These are phyloP conservation scores for Colletotrichum aenigma DNA, from an alignment of 2,329 filamentous ascomycete species.

Conservation along the genomic window DNA sequence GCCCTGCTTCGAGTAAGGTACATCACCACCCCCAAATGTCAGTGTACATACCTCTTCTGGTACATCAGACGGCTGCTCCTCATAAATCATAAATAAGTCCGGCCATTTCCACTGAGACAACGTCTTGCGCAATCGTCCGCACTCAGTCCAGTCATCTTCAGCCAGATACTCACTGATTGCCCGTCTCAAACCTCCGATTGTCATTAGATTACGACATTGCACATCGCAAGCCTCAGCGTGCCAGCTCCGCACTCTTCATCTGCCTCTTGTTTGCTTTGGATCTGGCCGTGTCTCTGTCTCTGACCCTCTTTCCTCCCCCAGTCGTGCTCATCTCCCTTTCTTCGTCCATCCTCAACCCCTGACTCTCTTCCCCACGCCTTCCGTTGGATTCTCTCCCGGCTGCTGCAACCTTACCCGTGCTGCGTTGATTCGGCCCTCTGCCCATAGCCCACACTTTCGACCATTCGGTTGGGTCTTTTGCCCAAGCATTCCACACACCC, in stretches of 20 bases:
- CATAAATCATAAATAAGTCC: not conserved
- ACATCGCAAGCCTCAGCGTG: conserved; percentile 15
- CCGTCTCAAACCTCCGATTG: not conserved
- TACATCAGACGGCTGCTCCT: not conserved
- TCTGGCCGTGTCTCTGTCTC: not conserved
- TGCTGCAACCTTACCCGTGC: conserved; percentile 23
- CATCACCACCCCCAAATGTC: not conserved
- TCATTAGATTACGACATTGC: conserved; percentile 19
- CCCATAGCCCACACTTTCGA: conserved; percentile 12
- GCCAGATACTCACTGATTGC: not conserved
- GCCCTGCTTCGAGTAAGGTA: not conserved
- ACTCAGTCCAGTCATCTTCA: not conserved
- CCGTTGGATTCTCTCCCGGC: conserved; percentile 17
- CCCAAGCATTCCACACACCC: conserved; percentile 11
- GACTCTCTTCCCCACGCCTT: conserved; percentile 20
- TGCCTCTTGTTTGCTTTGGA: not conserved
- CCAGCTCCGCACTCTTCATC: conserved; percentile 12
- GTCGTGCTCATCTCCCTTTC: conserved; percentile 15
- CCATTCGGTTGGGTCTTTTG: conserved; percentile 18
- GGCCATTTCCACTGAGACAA: conserved; percentile 12
- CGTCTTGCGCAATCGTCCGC: conserved; percentile 11
- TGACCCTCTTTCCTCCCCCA: not conserved
- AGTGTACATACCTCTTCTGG: not conserved
- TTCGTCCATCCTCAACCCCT: conserved; percentile 10
- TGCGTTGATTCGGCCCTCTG: conserved; percentile 14